These are phyloP conservation scores for Fusarium sp. DNA, from an alignment of 2,329 filamentous ascomycete species.

Conservation along the genomic window DNA sequence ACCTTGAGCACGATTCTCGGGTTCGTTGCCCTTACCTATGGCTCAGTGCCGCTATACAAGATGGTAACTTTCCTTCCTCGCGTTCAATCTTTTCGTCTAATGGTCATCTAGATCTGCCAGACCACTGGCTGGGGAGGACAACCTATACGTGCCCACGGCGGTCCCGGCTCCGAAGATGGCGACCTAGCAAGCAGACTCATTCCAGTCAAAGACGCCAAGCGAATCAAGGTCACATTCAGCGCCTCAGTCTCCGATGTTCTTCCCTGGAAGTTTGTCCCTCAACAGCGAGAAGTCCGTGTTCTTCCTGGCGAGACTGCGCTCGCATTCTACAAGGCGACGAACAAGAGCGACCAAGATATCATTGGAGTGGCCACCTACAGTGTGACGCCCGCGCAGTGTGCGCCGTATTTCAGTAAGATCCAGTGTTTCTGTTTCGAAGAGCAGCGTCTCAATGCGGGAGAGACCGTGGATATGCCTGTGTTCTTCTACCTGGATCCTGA, in stretches of 20 bases:
- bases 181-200: constrained; percentile 81
- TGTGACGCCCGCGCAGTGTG: constrained; percentile 94
- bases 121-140: constrained; percentile 93
- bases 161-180: constrained; percentile 59
- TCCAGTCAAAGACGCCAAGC: constrained; percentile 82
- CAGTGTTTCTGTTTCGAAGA: constrained; percentile 99
- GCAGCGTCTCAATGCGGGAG: constrained; percentile 91
- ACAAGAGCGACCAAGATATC: constrained; percentile 89
- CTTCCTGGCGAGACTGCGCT: constrained; percentile 95
- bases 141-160: constrained; percentile 81
- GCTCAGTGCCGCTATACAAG: constrained; percentile 87
- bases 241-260: constrained; percentile 94
- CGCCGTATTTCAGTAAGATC: constrained; percentile 99
- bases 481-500: constrained; percentile 99
- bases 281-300: constrained; percentile 96
- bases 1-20: constrained; percentile 81
- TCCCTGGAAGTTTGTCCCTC: constrained; percentile 96
- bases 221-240: constrained; percentile 95
- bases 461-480: constrained; percentile 99
- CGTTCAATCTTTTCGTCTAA: background rate
- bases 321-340: constrained; percentile 97
- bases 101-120: constrained; percentile 73
- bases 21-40: constrained; percentile 83
- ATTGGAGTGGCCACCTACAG: constrained; percentile 98
- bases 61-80: constrained; percentile 67